Evolutionary conservation across 2,329 filamentous ascomycete genomes (phyloP).

Genomic region (Paraphaeosphaeria sporulosa): DNA sequence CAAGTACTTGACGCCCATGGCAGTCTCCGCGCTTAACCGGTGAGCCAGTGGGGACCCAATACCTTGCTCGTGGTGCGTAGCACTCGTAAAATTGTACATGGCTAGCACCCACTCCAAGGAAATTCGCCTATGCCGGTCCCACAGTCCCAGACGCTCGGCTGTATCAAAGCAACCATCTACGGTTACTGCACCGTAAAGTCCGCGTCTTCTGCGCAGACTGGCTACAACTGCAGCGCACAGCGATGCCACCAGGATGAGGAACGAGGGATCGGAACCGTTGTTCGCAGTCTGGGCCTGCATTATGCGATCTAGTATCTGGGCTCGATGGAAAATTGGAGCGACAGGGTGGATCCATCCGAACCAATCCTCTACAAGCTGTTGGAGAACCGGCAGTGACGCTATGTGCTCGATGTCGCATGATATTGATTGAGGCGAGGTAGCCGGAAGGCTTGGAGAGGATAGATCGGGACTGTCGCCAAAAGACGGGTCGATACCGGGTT

Average conservation of each 20-base stretch:
- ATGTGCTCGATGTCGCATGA: conserved; percentile 13
- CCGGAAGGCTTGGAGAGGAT: background rate
- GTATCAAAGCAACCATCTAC: conserved; percentile 26
- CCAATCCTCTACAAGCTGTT: conserved; percentile 27
- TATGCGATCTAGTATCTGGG: conserved; percentile 18
- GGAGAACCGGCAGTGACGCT: conserved; percentile 17
- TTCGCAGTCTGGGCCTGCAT: background rate
- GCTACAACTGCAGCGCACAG: conserved; percentile 29
- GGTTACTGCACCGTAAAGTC: conserved; percentile 23
- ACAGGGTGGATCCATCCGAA: conserved; percentile 32
- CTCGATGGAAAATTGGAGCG: conserved; percentile 24
- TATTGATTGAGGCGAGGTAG: background rate
- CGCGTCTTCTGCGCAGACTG: conserved; percentile 24
- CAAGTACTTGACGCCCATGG: conserved; percentile 25
- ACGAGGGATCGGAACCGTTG: conserved; percentile 3
- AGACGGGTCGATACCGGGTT: background rate
- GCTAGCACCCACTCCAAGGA: conserved; percentile 23
- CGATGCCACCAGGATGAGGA: conserved; percentile 24
- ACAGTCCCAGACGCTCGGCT: conserved; percentile 23
- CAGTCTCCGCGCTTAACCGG: conserved; percentile 22
- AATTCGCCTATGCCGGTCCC: conserved; percentile 19
- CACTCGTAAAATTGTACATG: conserved; percentile 29
- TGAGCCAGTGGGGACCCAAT: conserved; percentile 22
- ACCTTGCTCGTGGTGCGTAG: conserved; percentile 23
- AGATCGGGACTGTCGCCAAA: background rate